Percentiles rank a stretch among this genome's conserved stretches.
Evolutionary conservation across 2,329 filamentous ascomycete species (phyloP).

Genomic region (Botrytis porri): DNA sequence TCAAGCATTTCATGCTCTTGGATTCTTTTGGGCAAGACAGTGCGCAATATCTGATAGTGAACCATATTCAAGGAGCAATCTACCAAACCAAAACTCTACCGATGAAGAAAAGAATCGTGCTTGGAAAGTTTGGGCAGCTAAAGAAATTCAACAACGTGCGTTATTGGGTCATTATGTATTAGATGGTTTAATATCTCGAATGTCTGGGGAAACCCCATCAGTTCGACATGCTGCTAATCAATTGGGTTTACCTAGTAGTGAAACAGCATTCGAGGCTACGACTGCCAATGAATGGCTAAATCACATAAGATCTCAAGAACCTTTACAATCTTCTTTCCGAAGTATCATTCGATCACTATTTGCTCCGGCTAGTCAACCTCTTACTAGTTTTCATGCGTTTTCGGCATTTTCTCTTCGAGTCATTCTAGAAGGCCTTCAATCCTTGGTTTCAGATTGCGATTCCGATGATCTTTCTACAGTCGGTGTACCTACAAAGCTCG

Average conservation of each 20-base stretch:
- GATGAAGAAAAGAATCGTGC: conserved; percentile 41
- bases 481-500: conserved; percentile 42
- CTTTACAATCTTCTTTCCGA: conserved; percentile 41
- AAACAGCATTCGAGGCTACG: conserved; percentile 42
- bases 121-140: conserved; percentile 44
- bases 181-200: conserved; percentile 45
- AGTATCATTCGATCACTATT: conserved; percentile 43
- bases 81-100: conserved; percentile 39
- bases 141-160: conserved; percentile 45
- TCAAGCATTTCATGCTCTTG: conserved; percentile 45
- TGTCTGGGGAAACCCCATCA: conserved; percentile 44
- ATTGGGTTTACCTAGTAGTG: conserved; percentile 42
- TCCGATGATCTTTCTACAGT: conserved; percentile 41
- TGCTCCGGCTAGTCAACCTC: conserved; percentile 34
- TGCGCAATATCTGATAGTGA: conserved; percentile 44
- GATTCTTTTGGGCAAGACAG: conserved; percentile 46
- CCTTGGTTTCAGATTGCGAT: conserved; percentile 43
- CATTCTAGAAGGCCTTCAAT: conserved; percentile 45
- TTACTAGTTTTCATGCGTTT: conserved; percentile 34
- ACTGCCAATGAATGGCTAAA: conserved; percentile 43
- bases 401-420: conserved; percentile 44
- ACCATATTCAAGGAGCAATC: conserved; percentile 37
- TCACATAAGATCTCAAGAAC: conserved; percentile 38
- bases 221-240: conserved; percentile 44
- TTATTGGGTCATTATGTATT: conserved; percentile 46